Conservation (phyloP, 768 basidiomycete species). For the Termitomyces sp. region DNA sequence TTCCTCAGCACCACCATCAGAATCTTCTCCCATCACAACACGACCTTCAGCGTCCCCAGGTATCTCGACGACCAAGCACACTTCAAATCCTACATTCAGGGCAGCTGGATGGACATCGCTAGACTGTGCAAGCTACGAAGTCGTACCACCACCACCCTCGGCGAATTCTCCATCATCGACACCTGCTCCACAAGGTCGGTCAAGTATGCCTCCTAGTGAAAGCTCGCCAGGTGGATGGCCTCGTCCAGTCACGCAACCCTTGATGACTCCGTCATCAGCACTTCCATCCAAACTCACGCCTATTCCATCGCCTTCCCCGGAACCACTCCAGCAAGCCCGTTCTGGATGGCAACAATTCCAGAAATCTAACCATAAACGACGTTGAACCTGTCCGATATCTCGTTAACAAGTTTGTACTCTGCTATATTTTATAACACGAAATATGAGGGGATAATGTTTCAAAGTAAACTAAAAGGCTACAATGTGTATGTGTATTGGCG, state of each 20-base stretch:
- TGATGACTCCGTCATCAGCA: neutral
- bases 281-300: neutral
- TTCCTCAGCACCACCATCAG: slow-evolving; percentile 9
- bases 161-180: slow-evolving; percentile 14
- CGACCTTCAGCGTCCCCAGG: slow-evolving; percentile 1
- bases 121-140: slow-evolving; percentile 38
- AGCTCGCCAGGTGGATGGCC: slow-evolving; percentile 3
- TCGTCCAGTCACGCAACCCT: neutral
- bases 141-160: slow-evolving; percentile 13
- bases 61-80: slow-evolving; percentile 13
- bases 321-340: slow-evolving; percentile 25
- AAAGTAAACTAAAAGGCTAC: slow-evolving; percentile 44
- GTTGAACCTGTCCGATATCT: slow-evolving; percentile 1
- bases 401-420: neutral
- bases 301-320: slow-evolving; percentile 3
- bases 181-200: slow-evolving; percentile 3
- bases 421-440: slow-evolving; percentile 5
- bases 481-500: slow-evolving; percentile 30
- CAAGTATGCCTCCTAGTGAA: slow-evolving; percentile 4
- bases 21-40: slow-evolving; percentile 6
- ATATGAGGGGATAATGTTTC: slow-evolving; percentile 13
- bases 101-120: slow-evolving; percentile 65
- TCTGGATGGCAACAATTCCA: slow-evolving; percentile 60
- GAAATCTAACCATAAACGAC: slow-evolving; percentile 28
- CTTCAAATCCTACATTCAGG: slow-evolving; percentile 43